Conservation (phyloP, 225 moss, liverwort and hornwort genomes). For the Pseudoscleropodium purum region DNA sequence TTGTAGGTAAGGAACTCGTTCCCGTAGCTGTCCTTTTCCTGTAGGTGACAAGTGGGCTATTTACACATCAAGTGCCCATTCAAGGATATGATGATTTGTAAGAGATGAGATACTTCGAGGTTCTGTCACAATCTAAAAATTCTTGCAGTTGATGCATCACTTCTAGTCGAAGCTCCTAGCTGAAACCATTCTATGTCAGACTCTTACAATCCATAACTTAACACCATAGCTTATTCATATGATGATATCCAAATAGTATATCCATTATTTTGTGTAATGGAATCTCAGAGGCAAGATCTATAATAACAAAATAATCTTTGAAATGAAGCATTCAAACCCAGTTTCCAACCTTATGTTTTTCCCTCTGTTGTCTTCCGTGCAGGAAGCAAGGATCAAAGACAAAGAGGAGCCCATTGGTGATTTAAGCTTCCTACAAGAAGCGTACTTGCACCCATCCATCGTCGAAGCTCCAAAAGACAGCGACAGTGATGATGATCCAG, state of each 20-base stretch:
- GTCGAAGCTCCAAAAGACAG: not conserved
- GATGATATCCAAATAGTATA: not conserved
- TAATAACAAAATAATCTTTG: not conserved
- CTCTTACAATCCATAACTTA: not conserved
- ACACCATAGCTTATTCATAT: not conserved
- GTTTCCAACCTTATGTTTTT: not conserved
- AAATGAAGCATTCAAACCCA: not conserved
- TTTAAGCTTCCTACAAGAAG: slow-evolving; percentile 24
- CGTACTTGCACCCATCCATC: slow-evolving; percentile 73
- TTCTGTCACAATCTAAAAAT: not conserved
- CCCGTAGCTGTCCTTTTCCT: not conserved
- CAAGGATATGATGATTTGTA: too few relatives aligned
- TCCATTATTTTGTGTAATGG: not conserved
- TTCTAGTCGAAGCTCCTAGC: not conserved
- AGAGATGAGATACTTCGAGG: not conserved
- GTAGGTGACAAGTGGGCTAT: not conserved
- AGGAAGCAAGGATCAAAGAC: slow-evolving; percentile 83
- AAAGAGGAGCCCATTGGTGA: slow-evolving; percentile 20
- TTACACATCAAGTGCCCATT: not conserved
- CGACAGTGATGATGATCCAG: slow-evolving; percentile 28
- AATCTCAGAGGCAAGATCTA: not conserved
- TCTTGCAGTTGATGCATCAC: not conserved
- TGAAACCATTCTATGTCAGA: not conserved
- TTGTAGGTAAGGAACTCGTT: not conserved
- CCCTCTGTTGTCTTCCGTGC: not conserved